Percentiles rank a stretch among this genome's conserved stretches.
phyloP scores from a whole-genome alignment of 192 early-diverging fungal genomes.

The Gorgonomyces haynaldii region DNA sequence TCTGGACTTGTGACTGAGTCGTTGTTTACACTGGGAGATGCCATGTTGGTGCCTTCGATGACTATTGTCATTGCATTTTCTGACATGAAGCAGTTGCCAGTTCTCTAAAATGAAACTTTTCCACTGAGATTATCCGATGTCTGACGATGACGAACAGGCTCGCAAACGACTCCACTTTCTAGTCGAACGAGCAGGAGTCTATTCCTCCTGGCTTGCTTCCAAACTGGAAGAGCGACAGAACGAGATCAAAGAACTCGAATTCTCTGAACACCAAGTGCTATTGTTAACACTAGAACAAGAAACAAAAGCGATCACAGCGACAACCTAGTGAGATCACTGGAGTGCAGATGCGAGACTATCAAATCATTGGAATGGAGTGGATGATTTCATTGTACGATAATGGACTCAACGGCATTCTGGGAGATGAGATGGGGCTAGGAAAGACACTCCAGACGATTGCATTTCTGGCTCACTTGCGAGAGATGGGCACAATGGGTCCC shows the following conservation, averaged over 20 bases:
- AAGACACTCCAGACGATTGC: slow-evolving; percentile 90
- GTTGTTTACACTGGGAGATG: no score
- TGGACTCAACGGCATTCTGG: slow-evolving; percentile 90
- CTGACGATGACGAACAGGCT: slow-evolving; percentile 38
- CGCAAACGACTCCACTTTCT: slow-evolving; percentile 67
- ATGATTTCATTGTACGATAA: slow-evolving; percentile 88
- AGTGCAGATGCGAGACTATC: slow-evolving; percentile 84
- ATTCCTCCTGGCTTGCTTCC: slow-evolving; percentile 63
- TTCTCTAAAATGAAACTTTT: no score
- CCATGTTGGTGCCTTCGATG: no score
- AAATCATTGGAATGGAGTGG: slow-evolving; percentile 93
- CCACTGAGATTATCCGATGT: no score
- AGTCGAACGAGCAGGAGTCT: slow-evolving; percentile 69
- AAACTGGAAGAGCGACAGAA: slow-evolving; percentile 64
- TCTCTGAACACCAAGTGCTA: not conserved
- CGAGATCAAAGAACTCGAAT: slow-evolving; percentile 43
- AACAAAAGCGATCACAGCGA: no score
- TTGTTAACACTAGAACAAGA: not conserved
- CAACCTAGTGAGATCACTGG: no score
- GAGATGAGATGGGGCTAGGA: slow-evolving; percentile 76
- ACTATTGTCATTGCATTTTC: no score
- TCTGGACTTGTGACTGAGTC: no score
- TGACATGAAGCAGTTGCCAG: slow-evolving; percentile 49
- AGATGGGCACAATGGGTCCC: slow-evolving; percentile 71
- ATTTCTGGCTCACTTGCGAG: slow-evolving; percentile 70